Evolutionary conservation across 306 rosid genomes (phyloP), one percentile per base, ranked within the genome.

Genomic region (Malus fusca): DNA sequence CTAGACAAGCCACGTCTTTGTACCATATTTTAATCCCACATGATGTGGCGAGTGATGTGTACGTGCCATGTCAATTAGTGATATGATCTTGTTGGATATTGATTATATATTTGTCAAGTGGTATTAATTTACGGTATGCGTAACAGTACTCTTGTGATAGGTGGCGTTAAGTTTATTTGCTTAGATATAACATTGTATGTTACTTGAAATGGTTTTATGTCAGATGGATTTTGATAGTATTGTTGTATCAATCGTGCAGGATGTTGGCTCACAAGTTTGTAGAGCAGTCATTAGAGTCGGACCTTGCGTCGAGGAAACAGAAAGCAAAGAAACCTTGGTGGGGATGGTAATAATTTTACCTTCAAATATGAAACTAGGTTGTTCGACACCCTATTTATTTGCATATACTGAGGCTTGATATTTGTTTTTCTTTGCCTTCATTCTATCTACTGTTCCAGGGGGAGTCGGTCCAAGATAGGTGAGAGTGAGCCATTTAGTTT

Each of bases 231-330:
- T 63, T 62, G 19, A 19, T 18, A 42, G 21, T 80, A 63, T 82
- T 51, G 19, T 48, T 84, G 58, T 72, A 44, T 82, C 52, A 23
- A 77, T 81, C 31, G 14, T 81, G 84, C 88, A 95, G 99, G 90
- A 88, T 92, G 93, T 85, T 95, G 82, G 97, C 97, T 74, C 99
- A 95, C 93, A 95, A 89, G 76, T 90, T 95, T 85, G 91, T 95
- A 77, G 85, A 87, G 80, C 77, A 87, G 83, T 85, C 97, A 11
- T 68, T 43, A 23, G 92, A 88, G 82, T 85, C 90, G 11, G 90
- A 88, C 31, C 83, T 33, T 73, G 72, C 74, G 61, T 73, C 71
- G 73, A 88, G 82, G 87, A 89, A 90, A 77, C 86, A 80, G 83
- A 92, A 84, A 61, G 79, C 65, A 19, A 86, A 84, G 79, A 92